phyloP scores from a whole-genome alignment of 352 stramenopile species.

The Globisporangium polare region DNA sequence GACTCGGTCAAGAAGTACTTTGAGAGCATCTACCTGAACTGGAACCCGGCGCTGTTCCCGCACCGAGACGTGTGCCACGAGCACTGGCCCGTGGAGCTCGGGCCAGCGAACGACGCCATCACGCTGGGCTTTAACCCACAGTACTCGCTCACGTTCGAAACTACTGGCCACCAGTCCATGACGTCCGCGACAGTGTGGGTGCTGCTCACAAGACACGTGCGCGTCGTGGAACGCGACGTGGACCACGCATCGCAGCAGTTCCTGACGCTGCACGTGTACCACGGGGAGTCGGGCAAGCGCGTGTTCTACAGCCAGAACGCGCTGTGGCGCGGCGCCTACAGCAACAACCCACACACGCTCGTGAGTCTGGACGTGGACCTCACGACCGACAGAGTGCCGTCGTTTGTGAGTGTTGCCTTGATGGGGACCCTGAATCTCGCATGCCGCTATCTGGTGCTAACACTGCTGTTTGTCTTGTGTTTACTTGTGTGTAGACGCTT shows the following conservation, averaged over 20 bases:
- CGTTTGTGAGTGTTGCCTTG: constrained; percentile 36
- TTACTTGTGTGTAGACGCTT: constrained; percentile 51
- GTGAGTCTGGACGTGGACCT: constrained; percentile 83
- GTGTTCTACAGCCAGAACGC: constrained; percentile 84
- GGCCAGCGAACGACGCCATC: constrained; percentile 86
- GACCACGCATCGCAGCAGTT: constrained; percentile 67
- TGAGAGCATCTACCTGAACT: constrained; percentile 93
- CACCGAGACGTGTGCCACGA: constrained; percentile 76
- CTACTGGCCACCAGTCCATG: constrained; percentile 12
- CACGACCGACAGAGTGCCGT: constrained; percentile 38
- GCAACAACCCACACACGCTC: constrained; percentile 91
- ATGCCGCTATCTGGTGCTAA: too few relatives aligned
- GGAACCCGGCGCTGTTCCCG: constrained; percentile 92
- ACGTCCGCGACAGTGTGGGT: constrained; percentile 83
- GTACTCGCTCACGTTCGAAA: constrained; percentile 81
- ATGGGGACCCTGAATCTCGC: too few relatives aligned
- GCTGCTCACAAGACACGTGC: constrained; percentile 92
- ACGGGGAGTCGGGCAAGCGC: constrained; percentile 45
- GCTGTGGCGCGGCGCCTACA: constrained; percentile 85
- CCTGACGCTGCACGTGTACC: constrained; percentile 90
- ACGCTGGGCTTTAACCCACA: constrained; percentile 94
- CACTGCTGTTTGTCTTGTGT: constrained; percentile 4
- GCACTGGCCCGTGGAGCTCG: constrained; percentile 80
- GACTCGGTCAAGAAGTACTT: constrained; percentile 92
- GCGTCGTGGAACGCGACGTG: constrained; percentile 60